A percentile compares a stretch with the other conserved stretches of the same genome.
Conservation (phyloP, 2,329 filamentous ascomycete genomes). For the Beauveria sp. region DNA sequence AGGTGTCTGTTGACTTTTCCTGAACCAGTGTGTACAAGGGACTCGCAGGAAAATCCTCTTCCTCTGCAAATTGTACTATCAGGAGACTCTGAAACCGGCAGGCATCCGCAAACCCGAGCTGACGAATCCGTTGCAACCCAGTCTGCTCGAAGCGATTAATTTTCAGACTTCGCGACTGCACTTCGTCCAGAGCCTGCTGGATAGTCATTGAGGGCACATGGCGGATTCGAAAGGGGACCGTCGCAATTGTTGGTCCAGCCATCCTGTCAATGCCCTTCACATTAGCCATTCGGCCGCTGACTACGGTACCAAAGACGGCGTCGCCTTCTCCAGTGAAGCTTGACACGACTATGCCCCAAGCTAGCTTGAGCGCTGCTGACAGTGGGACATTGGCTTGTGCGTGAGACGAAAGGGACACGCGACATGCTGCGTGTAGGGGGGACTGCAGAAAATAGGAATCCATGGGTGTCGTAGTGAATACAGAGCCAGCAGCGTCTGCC, state of each 20-base stretch:
- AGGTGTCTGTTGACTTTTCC: neutral
- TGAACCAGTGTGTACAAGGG: neutral
- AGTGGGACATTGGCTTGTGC: conserved; percentile 30
- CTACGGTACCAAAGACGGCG: conserved; percentile 9
- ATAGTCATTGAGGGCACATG: neutral
- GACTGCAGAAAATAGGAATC: conserved; percentile 18
- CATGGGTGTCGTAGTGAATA: conserved; percentile 26
- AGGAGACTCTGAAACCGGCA: conserved; percentile 38
- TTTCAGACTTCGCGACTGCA: conserved; percentile 1
- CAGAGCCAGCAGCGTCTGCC: conserved; percentile 27
- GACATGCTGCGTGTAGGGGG: neutral
- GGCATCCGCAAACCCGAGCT: conserved; percentile 42
- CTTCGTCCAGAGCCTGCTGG: neutral
- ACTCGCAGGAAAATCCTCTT: neutral
- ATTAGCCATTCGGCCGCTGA: conserved; percentile 13
- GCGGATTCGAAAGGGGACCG: conserved; percentile 9
- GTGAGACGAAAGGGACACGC: neutral
- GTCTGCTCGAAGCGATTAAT: conserved; percentile 39
- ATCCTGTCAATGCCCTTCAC: conserved; percentile 9
- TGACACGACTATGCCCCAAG: conserved; percentile 11
- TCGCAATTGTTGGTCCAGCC: conserved; percentile 21
- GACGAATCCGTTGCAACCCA: conserved; percentile 47
- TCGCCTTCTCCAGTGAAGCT: conserved; percentile 7
- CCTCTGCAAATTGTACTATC: neutral
- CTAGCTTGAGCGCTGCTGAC: conserved; percentile 20